phyloP scores from a whole-genome alignment of 352 stramenopile genomes.

The Phytophthora macrochlamydospora region DNA sequence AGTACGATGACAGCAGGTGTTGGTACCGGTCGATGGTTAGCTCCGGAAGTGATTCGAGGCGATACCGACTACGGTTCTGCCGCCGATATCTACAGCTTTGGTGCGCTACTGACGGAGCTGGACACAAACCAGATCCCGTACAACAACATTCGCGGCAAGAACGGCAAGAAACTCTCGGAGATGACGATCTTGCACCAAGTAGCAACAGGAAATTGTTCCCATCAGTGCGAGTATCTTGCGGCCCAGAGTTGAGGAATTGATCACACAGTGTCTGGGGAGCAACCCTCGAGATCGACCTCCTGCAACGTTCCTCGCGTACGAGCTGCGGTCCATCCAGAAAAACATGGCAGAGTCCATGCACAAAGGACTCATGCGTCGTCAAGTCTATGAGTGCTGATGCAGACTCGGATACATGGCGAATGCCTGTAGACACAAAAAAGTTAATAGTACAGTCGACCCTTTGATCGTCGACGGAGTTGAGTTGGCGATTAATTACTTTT shows the following conservation, averaged over 20 bases:
- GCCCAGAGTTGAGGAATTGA: conserved; percentile 13
- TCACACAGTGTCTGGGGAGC: conserved; percentile 18
- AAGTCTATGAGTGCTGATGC: too few species aligned
- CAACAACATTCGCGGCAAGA: conserved; percentile 34
- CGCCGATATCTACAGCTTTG: conserved; percentile 67
- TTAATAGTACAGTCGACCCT: too few species aligned
- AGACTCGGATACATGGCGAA: too few species aligned
- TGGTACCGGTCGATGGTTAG: conserved; percentile 59
- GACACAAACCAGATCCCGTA: conserved; percentile 51
- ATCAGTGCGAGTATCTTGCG: conserved; percentile 16
- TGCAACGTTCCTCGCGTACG: conserved; percentile 26
- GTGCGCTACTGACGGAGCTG: conserved; percentile 46
- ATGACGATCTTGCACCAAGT: conserved; percentile 58
- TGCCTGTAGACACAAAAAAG: too few species aligned
- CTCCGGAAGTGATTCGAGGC: conserved; percentile 52
- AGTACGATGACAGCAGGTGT: conserved; percentile 50
- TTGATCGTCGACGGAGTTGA: too few species aligned
- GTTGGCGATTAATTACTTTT: too few species aligned
- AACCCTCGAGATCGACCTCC: conserved; percentile 17
- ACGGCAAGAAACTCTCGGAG: conserved; percentile 52
- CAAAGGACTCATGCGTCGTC: not conserved
- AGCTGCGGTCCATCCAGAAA: conserved; percentile 29
- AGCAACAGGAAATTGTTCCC: conserved; percentile 36
- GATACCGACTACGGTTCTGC: conserved; percentile 51
- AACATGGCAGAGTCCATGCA: conserved; percentile 25